phyloP scores from a whole-genome alignment of 352 stramenopile genomes.

The Plasmopara muralis region DNA sequence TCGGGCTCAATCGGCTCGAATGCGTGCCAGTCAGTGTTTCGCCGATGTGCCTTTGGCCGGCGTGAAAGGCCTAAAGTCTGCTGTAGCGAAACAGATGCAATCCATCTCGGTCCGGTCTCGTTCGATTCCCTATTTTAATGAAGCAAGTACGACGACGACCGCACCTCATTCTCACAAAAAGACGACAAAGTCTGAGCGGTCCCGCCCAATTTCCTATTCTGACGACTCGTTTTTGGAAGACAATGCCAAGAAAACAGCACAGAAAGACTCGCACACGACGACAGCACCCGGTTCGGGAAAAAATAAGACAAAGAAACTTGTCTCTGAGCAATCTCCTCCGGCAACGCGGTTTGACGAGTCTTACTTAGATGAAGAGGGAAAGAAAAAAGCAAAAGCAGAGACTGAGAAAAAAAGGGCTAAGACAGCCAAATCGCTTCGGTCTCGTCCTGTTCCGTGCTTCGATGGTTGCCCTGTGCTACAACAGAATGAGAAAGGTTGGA shows the following conservation, averaged over 20 bases:
- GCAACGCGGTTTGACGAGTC: conserved; percentile 17
- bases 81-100: conserved; percentile 3
- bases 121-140: conserved; percentile 10
- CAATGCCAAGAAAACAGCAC: conserved; percentile 11
- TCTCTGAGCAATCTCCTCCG: conserved; percentile 12
- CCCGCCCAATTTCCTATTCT: conserved; percentile 13
- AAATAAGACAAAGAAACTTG: conserved; percentile 10
- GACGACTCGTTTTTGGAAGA: conserved; percentile 18
- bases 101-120: conserved; percentile 6
- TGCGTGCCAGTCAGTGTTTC: background rate
- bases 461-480: conserved; percentile 9
- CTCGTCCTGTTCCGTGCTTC: conserved; percentile 12
- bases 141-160: conserved; percentile 1
- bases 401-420: conserved; percentile 3
- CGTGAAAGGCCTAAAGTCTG: conserved; percentile 7
- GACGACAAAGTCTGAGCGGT: conserved; percentile 9
- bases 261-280: too few relatives aligned
- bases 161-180: conserved; percentile 6
- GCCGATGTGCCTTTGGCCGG: conserved; percentile 1
- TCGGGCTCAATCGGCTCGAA: conserved; percentile 16
- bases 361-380: conserved; percentile 11
- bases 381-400: conserved; percentile 8
- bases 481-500: conserved; percentile 12
- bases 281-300: background rate
- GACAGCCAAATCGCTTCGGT: conserved; percentile 12